phyloP scores from a whole-genome alignment of 306 rosid species.

The barrel medic (Medicago truncatula) region DNA sequence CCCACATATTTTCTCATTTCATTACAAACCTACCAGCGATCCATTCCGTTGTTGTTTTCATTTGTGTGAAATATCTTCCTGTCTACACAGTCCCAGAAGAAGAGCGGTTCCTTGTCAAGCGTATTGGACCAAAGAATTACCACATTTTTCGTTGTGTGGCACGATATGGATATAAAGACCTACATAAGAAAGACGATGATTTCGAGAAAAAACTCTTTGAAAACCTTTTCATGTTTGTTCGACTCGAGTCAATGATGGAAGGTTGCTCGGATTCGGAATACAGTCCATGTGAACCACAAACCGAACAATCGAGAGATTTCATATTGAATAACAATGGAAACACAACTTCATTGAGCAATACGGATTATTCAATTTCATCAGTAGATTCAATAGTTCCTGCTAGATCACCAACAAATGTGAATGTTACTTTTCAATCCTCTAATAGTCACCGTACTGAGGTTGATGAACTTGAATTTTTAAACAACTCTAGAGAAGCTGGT shows the following conservation, averaged over 20 bases:
- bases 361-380: constrained; percentile 57
- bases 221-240: constrained; percentile 67
- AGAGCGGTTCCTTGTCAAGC: constrained; percentile 84
- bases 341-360: constrained; percentile 43
- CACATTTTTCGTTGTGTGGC: constrained; percentile 96
- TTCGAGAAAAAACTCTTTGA: constrained; percentile 88
- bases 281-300: constrained; percentile 60
- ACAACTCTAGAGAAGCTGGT: constrained; percentile 76
- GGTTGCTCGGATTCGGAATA: constrained; percentile 88
- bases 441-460: constrained; percentile 52
- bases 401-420: constrained; percentile 53
- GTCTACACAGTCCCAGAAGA: constrained; percentile 93
- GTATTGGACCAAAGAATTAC: constrained; percentile 83
- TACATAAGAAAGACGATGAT: constrained; percentile 82
- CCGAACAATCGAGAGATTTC: constrained; percentile 49
- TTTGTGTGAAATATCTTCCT: constrained; percentile 93
- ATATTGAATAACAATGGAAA: constrained; percentile 46
- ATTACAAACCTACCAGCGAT: constrained; percentile 95
- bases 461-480: constrained; percentile 79
- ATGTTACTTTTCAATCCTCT: constrained; percentile 48
- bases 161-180: constrained; percentile 89
- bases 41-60: constrained; percentile 88
- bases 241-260: constrained; percentile 90
- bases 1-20: constrained; percentile 96
- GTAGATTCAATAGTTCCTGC: constrained; percentile 68